Conservation (phyloP, 1,284 basidiomycete genomes). For the Neotropicomus parvogracilis region DNA sequence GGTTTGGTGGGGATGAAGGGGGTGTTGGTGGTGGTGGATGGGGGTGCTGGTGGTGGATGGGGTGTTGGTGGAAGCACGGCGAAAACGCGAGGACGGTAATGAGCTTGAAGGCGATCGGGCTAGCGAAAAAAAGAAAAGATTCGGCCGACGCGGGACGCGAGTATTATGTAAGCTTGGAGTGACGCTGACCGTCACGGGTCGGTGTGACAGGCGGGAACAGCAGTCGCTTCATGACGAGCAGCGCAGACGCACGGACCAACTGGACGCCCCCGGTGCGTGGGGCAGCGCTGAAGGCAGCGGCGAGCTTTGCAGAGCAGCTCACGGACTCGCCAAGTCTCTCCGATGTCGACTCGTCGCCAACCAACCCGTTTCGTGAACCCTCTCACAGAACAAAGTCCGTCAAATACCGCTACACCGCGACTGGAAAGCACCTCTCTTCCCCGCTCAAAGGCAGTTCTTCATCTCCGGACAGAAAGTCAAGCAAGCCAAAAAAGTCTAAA, state of each 20-base stretch:
- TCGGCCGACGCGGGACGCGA: neutral
- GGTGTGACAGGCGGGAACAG: constrained; percentile 17
- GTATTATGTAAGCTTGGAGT: constrained; percentile 22
- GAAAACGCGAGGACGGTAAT: neutral
- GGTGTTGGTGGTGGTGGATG: too few relatives aligned
- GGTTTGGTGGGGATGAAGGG: constrained; percentile 15
- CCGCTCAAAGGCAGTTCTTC: constrained; percentile 32
- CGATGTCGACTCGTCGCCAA: constrained; percentile 17
- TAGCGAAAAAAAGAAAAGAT: neutral
- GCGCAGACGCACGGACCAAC: constrained; percentile 9
- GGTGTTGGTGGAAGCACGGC: constrained; percentile 11
- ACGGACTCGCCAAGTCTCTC: constrained; percentile 24
- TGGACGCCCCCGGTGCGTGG: constrained; percentile 23
- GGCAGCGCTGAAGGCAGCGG: constrained; percentile 26
- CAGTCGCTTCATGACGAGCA: constrained; percentile 14
- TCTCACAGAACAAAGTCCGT: constrained; percentile 23
- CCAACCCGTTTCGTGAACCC: constrained; percentile 27
- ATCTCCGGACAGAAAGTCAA: constrained; percentile 27
- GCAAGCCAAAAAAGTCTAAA: constrained; percentile 11
- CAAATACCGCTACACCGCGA: constrained; percentile 34
- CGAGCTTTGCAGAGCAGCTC: constrained; percentile 27
- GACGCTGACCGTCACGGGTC: constrained; percentile 15
- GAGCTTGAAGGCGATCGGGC: too few relatives aligned
- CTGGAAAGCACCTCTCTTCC: constrained; percentile 34
- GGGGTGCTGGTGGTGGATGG: constrained; percentile 10